Conservation (phyloP, 2,329 filamentous ascomycete species). For the Colletotrichum brevisporum region DNA sequence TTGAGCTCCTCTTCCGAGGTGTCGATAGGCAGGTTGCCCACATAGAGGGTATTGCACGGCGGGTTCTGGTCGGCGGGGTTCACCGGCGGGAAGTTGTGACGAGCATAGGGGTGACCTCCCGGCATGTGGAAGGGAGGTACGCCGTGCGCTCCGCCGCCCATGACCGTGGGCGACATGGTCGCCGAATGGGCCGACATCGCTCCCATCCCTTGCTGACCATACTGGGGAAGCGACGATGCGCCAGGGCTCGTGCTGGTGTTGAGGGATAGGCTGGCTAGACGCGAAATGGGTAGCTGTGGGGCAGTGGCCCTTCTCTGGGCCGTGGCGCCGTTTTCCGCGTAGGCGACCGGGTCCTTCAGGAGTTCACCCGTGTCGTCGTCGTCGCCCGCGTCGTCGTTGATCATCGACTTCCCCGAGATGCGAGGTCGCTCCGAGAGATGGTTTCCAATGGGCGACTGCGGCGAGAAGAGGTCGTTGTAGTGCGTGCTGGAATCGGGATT, state of each 20-base stretch:
- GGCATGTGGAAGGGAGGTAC: constrained; percentile 52
- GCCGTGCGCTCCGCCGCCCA: constrained; percentile 57
- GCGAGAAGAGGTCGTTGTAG: constrained; percentile 77
- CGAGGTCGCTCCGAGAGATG: constrained; percentile 74
- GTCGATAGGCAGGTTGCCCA: constrained; percentile 94
- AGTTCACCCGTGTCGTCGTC: constrained; percentile 81
- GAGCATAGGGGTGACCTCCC: constrained; percentile 50
- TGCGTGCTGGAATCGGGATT: constrained; percentile 67
- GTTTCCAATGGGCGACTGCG: constrained; percentile 80
- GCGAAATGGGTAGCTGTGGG: constrained; percentile 77
- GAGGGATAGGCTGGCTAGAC: constrained; percentile 79
- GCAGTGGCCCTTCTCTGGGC: constrained; percentile 77
- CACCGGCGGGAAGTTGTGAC: constrained; percentile 80
- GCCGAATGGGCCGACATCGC: constrained; percentile 56
- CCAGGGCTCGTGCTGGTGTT: constrained; percentile 70
- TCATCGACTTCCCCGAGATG: constrained; percentile 78
- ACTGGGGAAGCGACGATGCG: constrained; percentile 68
- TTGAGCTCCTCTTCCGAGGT: constrained; percentile 97
- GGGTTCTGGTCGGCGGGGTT: constrained; percentile 98
- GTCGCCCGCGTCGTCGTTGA: constrained; percentile 74
- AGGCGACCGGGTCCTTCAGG: constrained; percentile 80
- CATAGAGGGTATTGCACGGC: constrained; percentile 97
- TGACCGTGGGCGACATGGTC: constrained; percentile 70
- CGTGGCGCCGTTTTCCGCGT: constrained; percentile 75
- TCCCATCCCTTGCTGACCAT: constrained; percentile 49